These are phyloP conservation scores for Rhizopus microsporus DNA, from an alignment of 371 early-diverging fungal genomes.

Conservation along the genomic window DNA sequence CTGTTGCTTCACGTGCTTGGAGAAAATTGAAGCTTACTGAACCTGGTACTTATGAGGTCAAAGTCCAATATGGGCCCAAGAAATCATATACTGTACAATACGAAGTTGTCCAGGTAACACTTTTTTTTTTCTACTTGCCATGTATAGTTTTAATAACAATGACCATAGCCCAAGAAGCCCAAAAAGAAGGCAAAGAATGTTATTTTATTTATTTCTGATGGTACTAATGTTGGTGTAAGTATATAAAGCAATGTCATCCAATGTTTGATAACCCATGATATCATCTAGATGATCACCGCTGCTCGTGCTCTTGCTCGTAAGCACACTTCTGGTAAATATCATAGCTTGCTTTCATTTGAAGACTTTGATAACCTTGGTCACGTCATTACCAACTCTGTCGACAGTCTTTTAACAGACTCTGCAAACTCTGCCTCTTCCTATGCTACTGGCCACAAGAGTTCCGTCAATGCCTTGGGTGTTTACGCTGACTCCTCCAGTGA, in stretches of 20 bases:
- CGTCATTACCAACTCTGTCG: conserved; percentile 70
- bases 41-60: conserved; percentile 60
- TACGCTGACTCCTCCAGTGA: conserved; percentile 59
- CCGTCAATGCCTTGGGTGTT: conserved; percentile 65
- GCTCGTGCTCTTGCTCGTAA: conserved; percentile 58
- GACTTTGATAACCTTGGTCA: conserved; percentile 67
- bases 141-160: background rate
- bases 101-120: conserved; percentile 32
- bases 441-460: conserved; percentile 68
- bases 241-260: background rate
- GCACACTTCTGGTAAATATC: conserved; percentile 59
- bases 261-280: background rate
- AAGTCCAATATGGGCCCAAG: conserved; percentile 41
- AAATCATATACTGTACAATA: conserved; percentile 40
- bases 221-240: conserved; percentile 61
- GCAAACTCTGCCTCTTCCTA: conserved; percentile 78
- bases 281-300: conserved; percentile 57
- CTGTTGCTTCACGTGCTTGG: conserved; percentile 57
- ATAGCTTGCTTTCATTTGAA: conserved; percentile 63
- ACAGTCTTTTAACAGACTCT: conserved; percentile 74
- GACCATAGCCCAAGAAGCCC: conserved; percentile 41
- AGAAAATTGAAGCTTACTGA: conserved; percentile 55
- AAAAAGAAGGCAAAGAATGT: conserved; percentile 74
- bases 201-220: conserved; percentile 75
- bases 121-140: background rate